Conservation (phyloP, 2,329 filamentous ascomycete species). For the Aspergillus terreus region DNA sequence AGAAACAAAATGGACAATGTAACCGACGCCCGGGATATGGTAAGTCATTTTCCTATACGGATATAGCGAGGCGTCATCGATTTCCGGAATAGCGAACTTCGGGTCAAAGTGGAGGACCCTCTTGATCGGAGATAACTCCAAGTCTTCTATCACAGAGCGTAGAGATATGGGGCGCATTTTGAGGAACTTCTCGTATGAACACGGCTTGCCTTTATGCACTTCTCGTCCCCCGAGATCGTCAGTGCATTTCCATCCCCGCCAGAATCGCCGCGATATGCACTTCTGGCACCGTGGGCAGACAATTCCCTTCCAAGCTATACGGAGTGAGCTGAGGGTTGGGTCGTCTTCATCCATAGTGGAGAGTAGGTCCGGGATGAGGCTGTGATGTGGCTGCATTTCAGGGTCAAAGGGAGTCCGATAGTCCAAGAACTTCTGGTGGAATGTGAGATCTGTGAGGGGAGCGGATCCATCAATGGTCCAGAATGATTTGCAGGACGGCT, state of each 20-base stretch:
- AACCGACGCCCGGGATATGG: constrained; percentile 35
- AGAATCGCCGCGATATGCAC: constrained; percentile 59
- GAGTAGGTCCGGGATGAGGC: constrained; percentile 39
- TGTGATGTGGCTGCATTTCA: constrained; percentile 32
- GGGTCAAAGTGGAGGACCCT: constrained; percentile 23
- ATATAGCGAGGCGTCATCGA: constrained; percentile 26
- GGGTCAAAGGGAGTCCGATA: constrained; percentile 47
- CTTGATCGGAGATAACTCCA: constrained; percentile 27
- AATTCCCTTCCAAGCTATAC: constrained; percentile 58
- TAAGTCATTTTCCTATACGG: constrained; percentile 35
- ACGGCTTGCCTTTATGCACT: constrained; percentile 40
- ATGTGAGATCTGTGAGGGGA: constrained; percentile 39
- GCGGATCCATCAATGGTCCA: constrained; percentile 47
- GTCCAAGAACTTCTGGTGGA: constrained; percentile 56
- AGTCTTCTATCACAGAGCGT: constrained; percentile 28
- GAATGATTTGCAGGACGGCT: constrained; percentile 50
- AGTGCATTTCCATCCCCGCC: constrained; percentile 60
- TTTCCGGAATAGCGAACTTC: constrained; percentile 22
- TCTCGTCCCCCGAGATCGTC: constrained; percentile 10
- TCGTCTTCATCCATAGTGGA: constrained; percentile 34
- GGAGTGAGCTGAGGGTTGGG: constrained; percentile 45
- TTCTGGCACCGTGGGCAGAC: constrained; percentile 62
- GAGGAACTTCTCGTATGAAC: constrained; percentile 44
- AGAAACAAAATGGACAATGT: constrained; percentile 55
- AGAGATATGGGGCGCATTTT: constrained; percentile 25